phyloP scores from a whole-genome alignment of 2,329 filamentous ascomycete genomes.

The Pseudogymnoascus sp. region DNA sequence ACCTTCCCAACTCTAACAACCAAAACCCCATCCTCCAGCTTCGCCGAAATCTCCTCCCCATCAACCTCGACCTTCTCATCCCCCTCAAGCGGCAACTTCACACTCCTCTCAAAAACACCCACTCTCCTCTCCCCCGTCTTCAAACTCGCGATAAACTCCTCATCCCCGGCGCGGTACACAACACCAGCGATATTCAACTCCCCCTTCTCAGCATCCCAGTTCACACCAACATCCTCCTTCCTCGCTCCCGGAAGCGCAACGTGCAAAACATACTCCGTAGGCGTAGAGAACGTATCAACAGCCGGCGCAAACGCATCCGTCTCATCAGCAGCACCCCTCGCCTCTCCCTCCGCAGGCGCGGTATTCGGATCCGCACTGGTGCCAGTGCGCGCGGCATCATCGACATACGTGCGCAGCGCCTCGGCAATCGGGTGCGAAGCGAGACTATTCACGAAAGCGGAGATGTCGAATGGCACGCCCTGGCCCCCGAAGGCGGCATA shows the following conservation, averaged over 20 bases:
- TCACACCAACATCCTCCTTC: conserved; percentile 70
- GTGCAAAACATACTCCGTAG: conserved; percentile 60
- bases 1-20: conserved; percentile 70
- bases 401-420: conserved; percentile 22
- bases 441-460: conserved; percentile 21
- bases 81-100: conserved; percentile 50
- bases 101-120: conserved; percentile 65
- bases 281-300: conserved; percentile 68
- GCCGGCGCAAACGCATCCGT: conserved; percentile 51
- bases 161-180: conserved; percentile 62
- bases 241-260: conserved; percentile 68
- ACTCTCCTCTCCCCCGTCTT: conserved; percentile 58
- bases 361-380: conserved; percentile 17
- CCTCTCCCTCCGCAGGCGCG: conserved; percentile 10
- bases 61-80: conserved; percentile 55
- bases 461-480: conserved; percentile 24
- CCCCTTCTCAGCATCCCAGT: conserved; percentile 64
- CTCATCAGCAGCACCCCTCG: conserved; percentile 18
- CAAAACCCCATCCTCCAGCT: conserved; percentile 71
- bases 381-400: conserved; percentile 17
- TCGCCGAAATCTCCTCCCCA: conserved; percentile 60
- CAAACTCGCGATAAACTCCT: conserved; percentile 58
- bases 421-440: conserved; percentile 24
- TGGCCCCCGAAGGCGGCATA: conserved; percentile 17
- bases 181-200: conserved; percentile 64